Evolutionary conservation across 768 basidiomycete species (phyloP), one percentile per base, ranked within the genome.

Genomic region (Coprinopsis strossmayeri): DNA sequence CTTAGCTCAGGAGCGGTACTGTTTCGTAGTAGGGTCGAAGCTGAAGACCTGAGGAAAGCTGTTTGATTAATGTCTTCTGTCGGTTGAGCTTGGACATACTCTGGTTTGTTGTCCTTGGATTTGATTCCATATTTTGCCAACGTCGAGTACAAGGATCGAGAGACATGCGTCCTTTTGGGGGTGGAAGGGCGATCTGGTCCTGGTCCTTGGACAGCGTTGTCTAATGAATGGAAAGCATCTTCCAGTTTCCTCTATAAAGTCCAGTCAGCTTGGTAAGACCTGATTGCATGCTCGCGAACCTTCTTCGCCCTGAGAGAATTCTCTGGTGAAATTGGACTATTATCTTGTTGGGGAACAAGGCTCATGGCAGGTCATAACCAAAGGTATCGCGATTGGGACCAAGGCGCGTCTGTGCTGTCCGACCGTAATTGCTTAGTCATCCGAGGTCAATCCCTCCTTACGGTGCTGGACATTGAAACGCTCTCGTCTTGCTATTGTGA

Each of bases 111-210:
- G 26, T 74, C 72, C 57, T 73, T 82, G 11, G 73, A 65, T 57
- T 72, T 79, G 34, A 85, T 77, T 3, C 84, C 84, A 60, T 90
- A 87, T 65, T 88, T 91, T 38, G 84, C 76, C 37, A 91, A 71
- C 2, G 85, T 85, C 1, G 87, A 82, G 61, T 90, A 91, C 2
- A 91, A 60, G 1, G 86, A 83, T 12, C 73, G 79, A 43, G 71
- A 60, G 4, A 76, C 69, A 48, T 76, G 62, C 18, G 70, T 64
- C 37, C 70, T 75, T 55, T 84, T 81, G 18, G 75, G 77, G n/a
- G 80, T 67, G 15, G 77, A 70, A 3, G 72, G 69, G 12, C 68
- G 48, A 52, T 66, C 56, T 48, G 46, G 25, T 46, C 54, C 20
- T 5, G 60, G 56, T 1, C 74, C 57, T 13, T 67, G 65, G 17